These are phyloP conservation scores for Zygoascus flipseniorum DNA, from an alignment of 805 yeast species.

Conservation along the genomic window DNA sequence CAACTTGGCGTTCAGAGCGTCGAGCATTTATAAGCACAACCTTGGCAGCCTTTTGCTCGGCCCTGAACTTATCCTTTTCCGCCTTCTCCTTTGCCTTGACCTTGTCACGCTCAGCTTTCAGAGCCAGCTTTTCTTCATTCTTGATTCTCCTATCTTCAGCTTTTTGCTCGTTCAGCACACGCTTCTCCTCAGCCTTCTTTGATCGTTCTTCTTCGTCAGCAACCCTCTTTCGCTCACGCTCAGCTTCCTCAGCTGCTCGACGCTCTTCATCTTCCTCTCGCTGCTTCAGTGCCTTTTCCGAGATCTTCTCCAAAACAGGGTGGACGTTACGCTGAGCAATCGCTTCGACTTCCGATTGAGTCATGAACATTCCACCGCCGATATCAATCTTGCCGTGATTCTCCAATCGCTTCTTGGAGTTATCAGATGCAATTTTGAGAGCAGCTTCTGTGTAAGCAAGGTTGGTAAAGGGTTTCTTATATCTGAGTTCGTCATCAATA, in stretches of 20 bases:
- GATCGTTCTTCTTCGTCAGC: conserved; percentile 13
- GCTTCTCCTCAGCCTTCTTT: conserved; percentile 20
- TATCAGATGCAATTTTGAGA: conserved; percentile 63
- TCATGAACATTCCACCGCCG: conserved; percentile 83
- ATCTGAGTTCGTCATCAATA: conserved; percentile 35
- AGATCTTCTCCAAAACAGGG: conserved; percentile 74
- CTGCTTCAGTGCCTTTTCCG: conserved; percentile 60
- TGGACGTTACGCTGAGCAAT: conserved; percentile 73
- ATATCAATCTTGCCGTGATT: conserved; percentile 53
- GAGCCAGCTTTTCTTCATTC: conserved; percentile 12
- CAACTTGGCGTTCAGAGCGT: conserved; percentile 19
- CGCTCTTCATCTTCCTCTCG: conserved; percentile 46
- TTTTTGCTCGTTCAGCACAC: conserved; percentile 17
- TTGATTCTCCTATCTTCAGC: conserved; percentile 10
- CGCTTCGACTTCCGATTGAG: conserved; percentile 64
- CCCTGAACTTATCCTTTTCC: conserved; percentile 17
- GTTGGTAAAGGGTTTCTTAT: conserved; percentile 34
- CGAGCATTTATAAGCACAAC: conserved; percentile 4
- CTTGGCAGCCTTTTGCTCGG: conserved; percentile 9
- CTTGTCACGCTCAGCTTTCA: conserved; percentile 18
- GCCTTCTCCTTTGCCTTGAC: conserved; percentile 16
- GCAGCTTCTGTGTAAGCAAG: conserved; percentile 65
- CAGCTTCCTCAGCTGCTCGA: conserved; percentile 28
- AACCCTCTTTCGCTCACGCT: conserved; percentile 6
- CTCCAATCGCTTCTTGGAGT: conserved; percentile 48